phyloP scores from a whole-genome alignment of 176 grass and related monocot species.

The Oryza glaberrima region DNA sequence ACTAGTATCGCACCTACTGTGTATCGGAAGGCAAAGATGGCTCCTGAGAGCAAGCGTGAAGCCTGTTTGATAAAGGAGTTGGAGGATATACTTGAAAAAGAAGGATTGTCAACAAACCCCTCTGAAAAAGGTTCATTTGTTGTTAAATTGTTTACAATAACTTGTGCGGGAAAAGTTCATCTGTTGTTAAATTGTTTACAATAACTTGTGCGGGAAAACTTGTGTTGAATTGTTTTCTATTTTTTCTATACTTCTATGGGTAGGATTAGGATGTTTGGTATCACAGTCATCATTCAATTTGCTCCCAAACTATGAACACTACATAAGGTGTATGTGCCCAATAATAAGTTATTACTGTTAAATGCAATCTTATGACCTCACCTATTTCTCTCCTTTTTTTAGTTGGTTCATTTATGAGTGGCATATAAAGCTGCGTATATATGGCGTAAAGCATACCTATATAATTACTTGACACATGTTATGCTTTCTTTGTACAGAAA shows the following conservation, averaged over 20 bases:
- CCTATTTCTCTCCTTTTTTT: neutral
- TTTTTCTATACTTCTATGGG: neutral
- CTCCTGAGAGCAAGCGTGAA: conserved; percentile 83
- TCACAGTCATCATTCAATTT: neutral
- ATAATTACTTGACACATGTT: conserved; percentile 32
- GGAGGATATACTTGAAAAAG: conserved; percentile 88
- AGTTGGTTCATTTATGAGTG: neutral
- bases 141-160: conserved; percentile 28
- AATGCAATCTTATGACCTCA: neutral
- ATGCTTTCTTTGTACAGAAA: conserved; percentile 58
- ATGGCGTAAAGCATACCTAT: conserved; percentile 23
- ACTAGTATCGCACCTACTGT: conserved; percentile 79
- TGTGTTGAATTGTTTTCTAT: conserved; percentile 17
- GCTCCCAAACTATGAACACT: conserved; percentile 13
- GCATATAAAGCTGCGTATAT: neutral
- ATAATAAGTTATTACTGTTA: conserved; percentile 5
- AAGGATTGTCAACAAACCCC: conserved; percentile 86
- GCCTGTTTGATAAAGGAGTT: conserved; percentile 78
- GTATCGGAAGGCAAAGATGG: conserved; percentile 88
- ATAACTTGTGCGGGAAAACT: neutral
- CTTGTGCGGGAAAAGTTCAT: neutral
- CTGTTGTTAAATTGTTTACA: neutral
- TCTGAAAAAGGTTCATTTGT: conserved; percentile 84
- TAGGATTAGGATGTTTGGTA: conserved; percentile 11
- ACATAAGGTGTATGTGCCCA: conserved; percentile 23